These are phyloP conservation scores for Alternaria panax DNA, from an alignment of 2,329 filamentous ascomycete species.

Conservation along the genomic window DNA sequence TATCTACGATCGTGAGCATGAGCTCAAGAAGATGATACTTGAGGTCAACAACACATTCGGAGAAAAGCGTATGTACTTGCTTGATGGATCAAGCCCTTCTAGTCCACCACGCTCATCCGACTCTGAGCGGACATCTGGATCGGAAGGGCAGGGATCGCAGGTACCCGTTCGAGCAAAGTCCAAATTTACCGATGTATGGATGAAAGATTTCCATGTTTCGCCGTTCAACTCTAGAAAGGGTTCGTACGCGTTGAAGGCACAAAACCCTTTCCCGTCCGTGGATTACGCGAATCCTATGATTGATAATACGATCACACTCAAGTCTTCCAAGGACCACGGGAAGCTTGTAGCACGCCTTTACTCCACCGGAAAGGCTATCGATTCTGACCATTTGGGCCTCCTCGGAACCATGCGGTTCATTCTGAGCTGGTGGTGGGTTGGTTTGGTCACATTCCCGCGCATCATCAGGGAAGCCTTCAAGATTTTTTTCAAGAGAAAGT, in stretches of 20 bases:
- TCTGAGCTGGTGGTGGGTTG: constrained; percentile 70
- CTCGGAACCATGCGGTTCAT: constrained; percentile 59
- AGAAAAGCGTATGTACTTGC: constrained; percentile 71
- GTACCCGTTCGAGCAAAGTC: constrained; percentile 16
- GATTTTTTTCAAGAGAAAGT: constrained; percentile 63
- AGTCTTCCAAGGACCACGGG: constrained; percentile 65
- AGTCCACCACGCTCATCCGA: constrained; percentile 33
- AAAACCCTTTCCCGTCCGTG: constrained; percentile 52
- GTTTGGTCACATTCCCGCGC: constrained; percentile 69
- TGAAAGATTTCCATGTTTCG: constrained; percentile 79
- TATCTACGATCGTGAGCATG: constrained; percentile 67
- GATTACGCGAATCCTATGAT: constrained; percentile 51
- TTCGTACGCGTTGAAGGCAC: constrained; percentile 56
- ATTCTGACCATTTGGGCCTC: constrained; percentile 58
- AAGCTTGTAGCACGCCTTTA: constrained; percentile 70
- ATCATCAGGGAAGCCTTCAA: constrained; percentile 67
- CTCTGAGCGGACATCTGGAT: constrained; percentile 10
- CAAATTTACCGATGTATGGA: constrained; percentile 62
- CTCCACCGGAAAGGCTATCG: constrained; percentile 59
- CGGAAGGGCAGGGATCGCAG: constrained; percentile 10
- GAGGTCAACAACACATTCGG: constrained; percentile 82
- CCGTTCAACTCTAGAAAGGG: constrained; percentile 70
- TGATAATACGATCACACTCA: constrained; percentile 67
- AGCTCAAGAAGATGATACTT: constrained; percentile 70
- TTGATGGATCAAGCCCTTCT: constrained; percentile 53